Conservation (phyloP, 768 basidiomycete species). For the Mycena amicta region DNA sequence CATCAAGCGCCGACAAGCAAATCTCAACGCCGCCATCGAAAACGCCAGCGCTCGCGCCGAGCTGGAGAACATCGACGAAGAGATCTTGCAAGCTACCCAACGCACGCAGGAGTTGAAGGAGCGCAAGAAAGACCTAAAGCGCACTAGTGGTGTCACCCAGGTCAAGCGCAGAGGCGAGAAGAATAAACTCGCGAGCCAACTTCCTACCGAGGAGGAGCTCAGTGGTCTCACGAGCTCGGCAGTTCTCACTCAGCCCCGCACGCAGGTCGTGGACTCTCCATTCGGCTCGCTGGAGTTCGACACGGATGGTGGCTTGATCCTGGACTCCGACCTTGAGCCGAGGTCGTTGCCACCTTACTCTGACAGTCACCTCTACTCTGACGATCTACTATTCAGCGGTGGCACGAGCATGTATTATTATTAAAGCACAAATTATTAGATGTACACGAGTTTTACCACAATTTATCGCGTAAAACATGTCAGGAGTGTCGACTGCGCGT, state of each 20-base stretch:
- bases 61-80: slow-evolving; percentile 5
- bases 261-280: not conserved
- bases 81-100: not conserved
- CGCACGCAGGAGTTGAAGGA: not conserved
- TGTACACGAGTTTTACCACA: not conserved
- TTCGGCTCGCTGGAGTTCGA: not conserved
- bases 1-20: not conserved
- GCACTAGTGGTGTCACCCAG: slow-evolving; percentile 3
- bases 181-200: not conserved
- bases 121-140: not conserved
- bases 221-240: not conserved
- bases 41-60: not conserved
- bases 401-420: not conserved
- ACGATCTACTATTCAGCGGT: not conserved
- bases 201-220: not conserved
- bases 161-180: slow-evolving; percentile 9
- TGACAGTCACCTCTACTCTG: not conserved
- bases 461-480: no score
- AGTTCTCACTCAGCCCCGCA: not conserved
- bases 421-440: not conserved
- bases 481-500: no score
- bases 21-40: not conserved
- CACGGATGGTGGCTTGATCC: not conserved
- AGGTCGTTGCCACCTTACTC: not conserved
- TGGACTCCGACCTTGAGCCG: not conserved